Evolutionary conservation across 2,329 filamentous ascomycete species (phyloP).

Genomic region (Ophiocordyceps sinensis): DNA sequence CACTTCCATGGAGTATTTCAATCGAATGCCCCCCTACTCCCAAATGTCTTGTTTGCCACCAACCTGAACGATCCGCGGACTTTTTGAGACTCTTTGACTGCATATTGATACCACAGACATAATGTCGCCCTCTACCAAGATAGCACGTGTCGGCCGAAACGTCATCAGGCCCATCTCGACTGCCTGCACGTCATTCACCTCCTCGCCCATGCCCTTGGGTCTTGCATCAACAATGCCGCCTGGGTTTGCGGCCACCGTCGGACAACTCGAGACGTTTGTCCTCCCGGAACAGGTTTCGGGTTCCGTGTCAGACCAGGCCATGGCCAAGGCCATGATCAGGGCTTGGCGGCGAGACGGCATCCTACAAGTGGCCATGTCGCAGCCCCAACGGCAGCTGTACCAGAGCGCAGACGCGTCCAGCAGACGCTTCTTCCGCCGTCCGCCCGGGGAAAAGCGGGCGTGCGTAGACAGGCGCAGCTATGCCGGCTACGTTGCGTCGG

Average conservation of each 20-base stretch:
- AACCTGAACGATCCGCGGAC: too few relatives aligned
- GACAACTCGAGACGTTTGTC: constrained; percentile 24
- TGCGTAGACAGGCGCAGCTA: constrained; percentile 31
- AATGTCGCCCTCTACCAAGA: neutral
- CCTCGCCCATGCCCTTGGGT: neutral
- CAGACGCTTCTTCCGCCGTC: constrained; percentile 22
- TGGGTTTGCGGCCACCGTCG: constrained; percentile 10
- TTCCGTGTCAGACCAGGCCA: constrained; percentile 15
- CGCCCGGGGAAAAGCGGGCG: constrained; percentile 21
- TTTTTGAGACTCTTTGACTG: too few relatives aligned
- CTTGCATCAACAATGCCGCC: constrained; percentile 10
- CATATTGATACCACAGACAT: neutral
- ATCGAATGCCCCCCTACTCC: neutral
- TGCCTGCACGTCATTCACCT: neutral
- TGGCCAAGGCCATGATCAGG: constrained; percentile 24
- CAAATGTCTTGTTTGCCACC: neutral
- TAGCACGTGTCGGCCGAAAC: neutral
- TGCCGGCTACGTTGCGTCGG: constrained; percentile 32
- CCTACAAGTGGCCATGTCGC: constrained; percentile 27
- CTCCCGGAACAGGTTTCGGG: constrained; percentile 22
- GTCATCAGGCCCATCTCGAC: neutral
- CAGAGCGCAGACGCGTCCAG: constrained; percentile 21
- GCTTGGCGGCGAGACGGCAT: constrained; percentile 31
- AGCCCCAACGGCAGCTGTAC: constrained; percentile 19
- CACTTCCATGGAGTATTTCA: neutral